These are phyloP conservation scores for Diutina catenulata DNA, from an alignment of 1,139 yeast genomes.

Conservation along the genomic window DNA sequence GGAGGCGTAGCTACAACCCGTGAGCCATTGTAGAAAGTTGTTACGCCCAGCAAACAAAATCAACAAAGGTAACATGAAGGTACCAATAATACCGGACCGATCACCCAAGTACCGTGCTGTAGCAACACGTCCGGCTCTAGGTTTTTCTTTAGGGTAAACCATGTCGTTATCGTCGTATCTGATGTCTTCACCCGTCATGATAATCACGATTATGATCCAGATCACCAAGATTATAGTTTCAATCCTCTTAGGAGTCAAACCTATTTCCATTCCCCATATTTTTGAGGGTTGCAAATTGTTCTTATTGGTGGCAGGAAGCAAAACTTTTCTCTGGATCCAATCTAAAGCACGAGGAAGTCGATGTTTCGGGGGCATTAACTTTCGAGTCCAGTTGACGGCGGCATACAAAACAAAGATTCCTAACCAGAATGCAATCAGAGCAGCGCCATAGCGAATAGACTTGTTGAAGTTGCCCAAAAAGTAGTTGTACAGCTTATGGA, in stretches of 20 bases:
- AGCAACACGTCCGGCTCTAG: neutral
- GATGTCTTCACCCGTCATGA: neutral
- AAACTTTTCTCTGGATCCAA: neutral
- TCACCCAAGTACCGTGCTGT: slow-evolving; percentile 8
- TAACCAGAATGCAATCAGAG: neutral
- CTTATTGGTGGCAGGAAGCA: neutral
- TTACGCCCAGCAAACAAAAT: slow-evolving; percentile 34
- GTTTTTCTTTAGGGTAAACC: neutral
- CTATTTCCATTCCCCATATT: neutral
- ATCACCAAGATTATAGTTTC: neutral
- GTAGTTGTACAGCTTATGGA: neutral
- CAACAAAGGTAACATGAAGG: slow-evolving; percentile 20
- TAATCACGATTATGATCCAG: neutral
- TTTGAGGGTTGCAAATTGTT: neutral
- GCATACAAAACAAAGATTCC: neutral
- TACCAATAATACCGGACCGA: slow-evolving; percentile 10
- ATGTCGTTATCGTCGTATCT: neutral
- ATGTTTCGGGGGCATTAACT: neutral
- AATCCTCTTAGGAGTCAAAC: neutral
- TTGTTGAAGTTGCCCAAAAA: slow-evolving; percentile 2
- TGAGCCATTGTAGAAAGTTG: slow-evolving; percentile 30
- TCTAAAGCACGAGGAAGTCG: neutral
- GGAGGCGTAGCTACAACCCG: slow-evolving; percentile 26
- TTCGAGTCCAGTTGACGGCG: neutral
- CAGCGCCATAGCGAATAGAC: neutral